These are phyloP conservation scores for Trametes cubensis DNA, from an alignment of 768 basidiomycete genomes.

Conservation along the genomic window DNA sequence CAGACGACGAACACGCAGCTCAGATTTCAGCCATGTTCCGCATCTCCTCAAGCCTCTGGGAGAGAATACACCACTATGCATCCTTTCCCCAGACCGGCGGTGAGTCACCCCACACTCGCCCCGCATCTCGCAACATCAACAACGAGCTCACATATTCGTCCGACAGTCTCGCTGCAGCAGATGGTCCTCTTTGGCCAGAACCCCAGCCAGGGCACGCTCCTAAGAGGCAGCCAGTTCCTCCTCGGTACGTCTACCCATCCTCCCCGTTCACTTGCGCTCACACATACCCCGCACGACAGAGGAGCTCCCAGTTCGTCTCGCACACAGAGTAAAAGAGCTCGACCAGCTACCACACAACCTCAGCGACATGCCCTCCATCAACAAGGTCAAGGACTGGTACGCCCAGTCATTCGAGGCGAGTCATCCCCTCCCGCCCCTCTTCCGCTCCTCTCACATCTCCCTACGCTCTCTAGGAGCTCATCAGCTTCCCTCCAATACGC, in stretches of 20 bases:
- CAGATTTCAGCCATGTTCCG: conserved; percentile 50
- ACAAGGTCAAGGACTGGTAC: conserved; percentile 98
- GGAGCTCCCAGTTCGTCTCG: conserved; percentile 92
- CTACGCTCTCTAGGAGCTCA: conserved; percentile 67
- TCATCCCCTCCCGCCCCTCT: conserved; percentile 10
- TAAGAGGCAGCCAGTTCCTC: conserved; percentile 91
- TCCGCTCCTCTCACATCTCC: background rate
- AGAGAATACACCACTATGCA: conserved; percentile 88
- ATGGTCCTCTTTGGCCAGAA: conserved; percentile 99
- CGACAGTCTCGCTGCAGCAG: conserved; percentile 87
- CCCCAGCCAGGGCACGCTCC: conserved; percentile 89
- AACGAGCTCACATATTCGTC: conserved; percentile 4
- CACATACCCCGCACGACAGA: conserved; percentile 46
- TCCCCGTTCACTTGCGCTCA: background rate
- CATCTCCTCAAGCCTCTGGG: conserved; percentile 81
- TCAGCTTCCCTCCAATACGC: conserved; percentile 78
- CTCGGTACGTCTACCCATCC: conserved; percentile 52
- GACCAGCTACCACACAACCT: conserved; percentile 93
- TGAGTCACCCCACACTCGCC: conserved; percentile 38
- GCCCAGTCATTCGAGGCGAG: conserved; percentile 96
- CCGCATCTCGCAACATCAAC: background rate
- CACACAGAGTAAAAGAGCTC: conserved; percentile 94
- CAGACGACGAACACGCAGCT: background rate
- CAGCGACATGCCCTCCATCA: conserved; percentile 87
- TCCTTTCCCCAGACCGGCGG: conserved; percentile 93